A percentile compares a stretch with the other conserved stretches of the same genome.
Evolutionary conservation across 441 rosid species (phyloP).

Genomic region (Jatropha multifida): DNA sequence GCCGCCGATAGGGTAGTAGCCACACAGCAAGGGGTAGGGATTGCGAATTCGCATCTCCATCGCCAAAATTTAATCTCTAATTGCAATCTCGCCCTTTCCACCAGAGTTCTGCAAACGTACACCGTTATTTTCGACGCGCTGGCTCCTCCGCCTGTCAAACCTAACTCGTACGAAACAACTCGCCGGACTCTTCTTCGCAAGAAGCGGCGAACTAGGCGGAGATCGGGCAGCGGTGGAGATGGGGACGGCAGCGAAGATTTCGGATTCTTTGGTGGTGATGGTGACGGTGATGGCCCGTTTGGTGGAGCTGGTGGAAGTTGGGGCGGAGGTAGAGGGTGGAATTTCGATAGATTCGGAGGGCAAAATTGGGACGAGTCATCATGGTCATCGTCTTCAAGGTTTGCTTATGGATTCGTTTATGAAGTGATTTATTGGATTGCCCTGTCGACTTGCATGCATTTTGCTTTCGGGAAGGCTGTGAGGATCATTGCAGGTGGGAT

Average conservation of each 20-base stretch:
- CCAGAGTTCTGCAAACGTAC: slow-evolving; percentile 36
- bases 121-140: slow-evolving; percentile 45
- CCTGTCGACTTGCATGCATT: slow-evolving; percentile 76
- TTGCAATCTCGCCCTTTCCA: slow-evolving; percentile 24
- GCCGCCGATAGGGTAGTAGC: slow-evolving; percentile 44
- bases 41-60: slow-evolving; percentile 45
- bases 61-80: slow-evolving; percentile 29
- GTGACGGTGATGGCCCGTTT: slow-evolving; percentile 53
- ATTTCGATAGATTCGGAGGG: slow-evolving; percentile 50
- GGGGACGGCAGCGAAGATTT: slow-evolving; percentile 48
- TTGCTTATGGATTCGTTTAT: slow-evolving; percentile 70
- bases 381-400: slow-evolving; percentile 47
- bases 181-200: slow-evolving; percentile 51
- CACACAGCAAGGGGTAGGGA: slow-evolving; percentile 50
- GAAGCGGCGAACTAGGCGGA: slow-evolving; percentile 57
- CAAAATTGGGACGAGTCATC: slow-evolving; percentile 69
- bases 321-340: slow-evolving; percentile 65
- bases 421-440: slow-evolving; percentile 94
- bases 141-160: slow-evolving; percentile 56
- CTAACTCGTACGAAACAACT: slow-evolving; percentile 36
- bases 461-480: slow-evolving; percentile 68
- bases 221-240: slow-evolving; percentile 40
- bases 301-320: slow-evolving; percentile 49
- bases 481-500: slow-evolving; percentile 39
- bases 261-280: slow-evolving; percentile 42